phyloP scores from a whole-genome alignment of 73 alveolate species.

The Symbiodinium natans region DNA sequence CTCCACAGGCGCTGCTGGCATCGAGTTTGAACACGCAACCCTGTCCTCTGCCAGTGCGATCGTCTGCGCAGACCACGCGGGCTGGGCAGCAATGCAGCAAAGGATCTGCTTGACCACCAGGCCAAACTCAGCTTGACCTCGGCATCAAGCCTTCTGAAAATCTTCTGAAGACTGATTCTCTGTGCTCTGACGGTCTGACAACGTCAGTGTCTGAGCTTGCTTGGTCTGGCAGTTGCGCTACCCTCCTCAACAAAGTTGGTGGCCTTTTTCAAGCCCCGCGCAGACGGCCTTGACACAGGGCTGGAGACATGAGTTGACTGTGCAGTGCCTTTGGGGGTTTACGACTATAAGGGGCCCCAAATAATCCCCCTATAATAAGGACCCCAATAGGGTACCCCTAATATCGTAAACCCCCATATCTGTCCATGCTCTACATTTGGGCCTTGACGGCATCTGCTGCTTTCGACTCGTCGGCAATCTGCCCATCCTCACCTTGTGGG shows the following conservation, averaged over 20 bases:
- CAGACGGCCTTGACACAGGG: neutral
- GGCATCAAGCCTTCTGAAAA: too few relatives aligned
- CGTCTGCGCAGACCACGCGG: slow-evolving; percentile 53
- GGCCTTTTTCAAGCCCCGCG: neutral
- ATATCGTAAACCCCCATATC: neutral
- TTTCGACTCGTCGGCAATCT: slow-evolving; percentile 31
- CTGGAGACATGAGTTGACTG: neutral
- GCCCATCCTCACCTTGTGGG: slow-evolving; percentile 38
- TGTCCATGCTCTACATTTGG: too few relatives aligned
- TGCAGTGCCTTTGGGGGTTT: too few relatives aligned
- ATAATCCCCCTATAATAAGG: too few relatives aligned
- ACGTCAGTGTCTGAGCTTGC: neutral
- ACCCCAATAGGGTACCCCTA: too few relatives aligned
- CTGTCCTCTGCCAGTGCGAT: slow-evolving; percentile 20
- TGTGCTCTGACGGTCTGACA: neutral
- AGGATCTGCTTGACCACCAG: slow-evolving; percentile 55
- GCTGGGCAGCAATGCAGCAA: slow-evolving; percentile 90
- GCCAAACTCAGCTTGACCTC: slow-evolving; percentile 15
- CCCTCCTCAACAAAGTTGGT: too few relatives aligned
- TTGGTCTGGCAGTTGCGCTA: too few relatives aligned
- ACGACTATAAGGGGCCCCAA: too few relatives aligned
- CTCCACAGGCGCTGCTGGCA: too few relatives aligned
- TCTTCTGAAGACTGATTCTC: too few relatives aligned
- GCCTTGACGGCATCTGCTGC: slow-evolving; percentile 81
- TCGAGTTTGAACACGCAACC: too few relatives aligned